Conservation (phyloP, 2,329 filamentous ascomycete genomes). For the Dactylella cylindrospora region DNA sequence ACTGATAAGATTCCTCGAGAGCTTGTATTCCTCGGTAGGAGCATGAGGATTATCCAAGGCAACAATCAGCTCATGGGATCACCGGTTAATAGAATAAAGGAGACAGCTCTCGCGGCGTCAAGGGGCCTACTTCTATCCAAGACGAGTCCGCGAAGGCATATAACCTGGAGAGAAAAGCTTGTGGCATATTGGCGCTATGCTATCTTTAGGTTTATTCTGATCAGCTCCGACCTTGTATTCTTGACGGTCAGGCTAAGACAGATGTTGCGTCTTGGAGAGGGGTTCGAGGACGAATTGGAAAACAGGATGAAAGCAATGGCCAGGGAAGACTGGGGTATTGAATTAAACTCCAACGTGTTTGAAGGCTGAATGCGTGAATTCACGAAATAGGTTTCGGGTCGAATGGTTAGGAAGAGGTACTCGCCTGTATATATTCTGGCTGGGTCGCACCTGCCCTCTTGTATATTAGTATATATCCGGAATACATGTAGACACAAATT, state of each 20-base stretch:
- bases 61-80: conserved; percentile 90
- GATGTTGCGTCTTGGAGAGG: conserved; percentile 71
- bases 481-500: too few relatives aligned
- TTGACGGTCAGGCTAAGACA: conserved; percentile 78
- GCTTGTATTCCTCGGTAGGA: conserved; percentile 87
- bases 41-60: conserved; percentile 87
- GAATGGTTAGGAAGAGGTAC: too few relatives aligned
- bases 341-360: conserved; percentile 40
- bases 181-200: conserved; percentile 74
- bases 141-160: conserved; percentile 59
- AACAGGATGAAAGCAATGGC: conserved; percentile 66
- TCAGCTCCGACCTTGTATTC: conserved; percentile 77
- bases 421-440: too few relatives aligned
- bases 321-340: conserved; percentile 37
- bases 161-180: conserved; percentile 64
- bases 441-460: too few relatives aligned
- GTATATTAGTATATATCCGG: conserved; percentile 2
- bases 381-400: too few relatives aligned
- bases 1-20: conserved; percentile 88
- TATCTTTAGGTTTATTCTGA: conserved; percentile 76
- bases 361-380: conserved; percentile 29
- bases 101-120: conserved; percentile 53
- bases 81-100: conserved; percentile 88
- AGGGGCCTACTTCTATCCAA: conserved; percentile 65
- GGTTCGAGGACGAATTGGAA: conserved; percentile 95